Conservation (phyloP, 2,329 filamentous ascomycete species). For the Xylaria sp. region DNA sequence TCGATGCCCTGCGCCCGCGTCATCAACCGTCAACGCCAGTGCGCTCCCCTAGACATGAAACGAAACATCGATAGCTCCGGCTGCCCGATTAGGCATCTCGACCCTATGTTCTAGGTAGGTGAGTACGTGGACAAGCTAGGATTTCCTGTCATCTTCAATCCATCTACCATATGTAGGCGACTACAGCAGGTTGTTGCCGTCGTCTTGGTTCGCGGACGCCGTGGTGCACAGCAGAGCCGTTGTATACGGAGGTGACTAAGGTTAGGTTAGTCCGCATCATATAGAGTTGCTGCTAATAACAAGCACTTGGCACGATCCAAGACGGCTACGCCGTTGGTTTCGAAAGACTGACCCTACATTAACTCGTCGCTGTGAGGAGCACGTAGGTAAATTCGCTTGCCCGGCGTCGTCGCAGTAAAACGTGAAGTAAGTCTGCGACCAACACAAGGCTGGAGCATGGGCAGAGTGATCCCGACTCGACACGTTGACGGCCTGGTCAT, state of each 20-base stretch:
- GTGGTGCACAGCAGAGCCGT: neutral
- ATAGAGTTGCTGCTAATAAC: neutral
- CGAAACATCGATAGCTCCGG: conserved; percentile 5
- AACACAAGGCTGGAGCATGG: neutral
- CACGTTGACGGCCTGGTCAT: neutral
- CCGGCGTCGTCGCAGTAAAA: neutral
- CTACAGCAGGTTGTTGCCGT: neutral
- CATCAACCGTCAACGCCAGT: neutral
- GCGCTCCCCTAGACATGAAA: conserved; percentile 11
- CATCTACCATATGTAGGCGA: neutral
- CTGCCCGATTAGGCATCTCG: conserved; percentile 8
- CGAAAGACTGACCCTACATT: neutral
- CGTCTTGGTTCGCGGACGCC: neutral
- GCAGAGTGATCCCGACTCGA: neutral
- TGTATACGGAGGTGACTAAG: no score
- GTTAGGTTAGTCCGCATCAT: neutral
- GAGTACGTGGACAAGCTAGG: neutral
- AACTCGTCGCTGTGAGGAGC: neutral
- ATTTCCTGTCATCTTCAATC: neutral
- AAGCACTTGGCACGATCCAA: neutral
- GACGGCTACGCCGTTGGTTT: neutral
- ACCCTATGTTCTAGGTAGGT: neutral
- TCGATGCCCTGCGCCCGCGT: neutral
- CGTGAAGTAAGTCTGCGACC: neutral
- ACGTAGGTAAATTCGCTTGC: neutral